Conservation (phyloP, 108 stramenopile species). For the Bacterosira constricta region DNA sequence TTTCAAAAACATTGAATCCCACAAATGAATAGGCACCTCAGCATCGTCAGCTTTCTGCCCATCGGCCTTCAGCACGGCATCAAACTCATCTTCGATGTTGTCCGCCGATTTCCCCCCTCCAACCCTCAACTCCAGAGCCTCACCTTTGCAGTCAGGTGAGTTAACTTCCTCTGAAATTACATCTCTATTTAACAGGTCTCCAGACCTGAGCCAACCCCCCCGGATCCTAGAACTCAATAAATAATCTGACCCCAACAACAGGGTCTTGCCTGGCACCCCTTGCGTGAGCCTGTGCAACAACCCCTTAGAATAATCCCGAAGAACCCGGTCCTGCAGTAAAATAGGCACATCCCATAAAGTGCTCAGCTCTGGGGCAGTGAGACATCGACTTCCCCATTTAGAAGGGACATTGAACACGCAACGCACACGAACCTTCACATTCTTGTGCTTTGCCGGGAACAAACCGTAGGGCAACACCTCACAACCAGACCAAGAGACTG, state of each 20-base stretch:
- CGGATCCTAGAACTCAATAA: background rate
- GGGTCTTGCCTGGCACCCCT: background rate
- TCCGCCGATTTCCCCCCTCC: no score
- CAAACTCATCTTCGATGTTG: no score
- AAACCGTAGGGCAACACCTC: background rate
- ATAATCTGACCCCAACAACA: background rate
- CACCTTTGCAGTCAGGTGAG: no score
- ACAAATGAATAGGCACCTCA: background rate
- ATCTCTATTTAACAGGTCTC: background rate
- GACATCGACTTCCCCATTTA: background rate
- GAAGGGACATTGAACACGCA: background rate
- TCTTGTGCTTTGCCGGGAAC: background rate
- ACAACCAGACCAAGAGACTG: background rate
- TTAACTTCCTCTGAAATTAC: background rate
- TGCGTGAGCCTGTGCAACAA: background rate
- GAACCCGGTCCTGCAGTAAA: background rate
- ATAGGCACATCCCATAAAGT: conserved; percentile 2
- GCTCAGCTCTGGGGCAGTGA: background rate
- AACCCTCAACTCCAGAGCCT: background rate
- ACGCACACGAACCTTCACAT: background rate
- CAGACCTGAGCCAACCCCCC: conserved; percentile 1
- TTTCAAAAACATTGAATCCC: background rate
- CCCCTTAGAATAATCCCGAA: no score
- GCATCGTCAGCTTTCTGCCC: conserved; percentile 1
- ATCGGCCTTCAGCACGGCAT: background rate